Percentiles rank a stretch among this genome's conserved stretches.
Evolutionary conservation across 140 eudicot genomes (phyloP).

Genomic region (Cichorium intybus): DNA sequence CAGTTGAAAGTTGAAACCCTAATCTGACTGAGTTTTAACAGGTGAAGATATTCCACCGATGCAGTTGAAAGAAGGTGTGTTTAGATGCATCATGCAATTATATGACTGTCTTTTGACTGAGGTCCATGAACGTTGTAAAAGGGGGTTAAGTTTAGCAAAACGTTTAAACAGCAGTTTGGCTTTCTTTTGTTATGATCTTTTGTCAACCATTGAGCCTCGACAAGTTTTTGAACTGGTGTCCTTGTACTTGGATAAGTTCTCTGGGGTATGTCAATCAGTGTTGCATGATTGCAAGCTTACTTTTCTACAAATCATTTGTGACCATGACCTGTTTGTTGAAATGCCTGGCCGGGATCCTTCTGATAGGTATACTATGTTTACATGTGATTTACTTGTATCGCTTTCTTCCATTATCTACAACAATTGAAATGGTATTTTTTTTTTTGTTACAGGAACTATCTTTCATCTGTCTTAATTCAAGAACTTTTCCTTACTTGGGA

Average conservation of each 20-base stretch:
- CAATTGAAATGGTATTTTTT: slow-evolving; percentile 5
- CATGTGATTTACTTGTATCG: neutral
- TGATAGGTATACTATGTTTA: slow-evolving; percentile 57
- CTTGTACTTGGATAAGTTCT: slow-evolving; percentile 91
- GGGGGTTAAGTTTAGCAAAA: slow-evolving; percentile 89
- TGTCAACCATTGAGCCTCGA: slow-evolving; percentile 90
- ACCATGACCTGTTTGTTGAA: slow-evolving; percentile 96
- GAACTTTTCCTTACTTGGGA: slow-evolving; percentile 97
- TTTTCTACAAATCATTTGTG: slow-evolving; percentile 91
- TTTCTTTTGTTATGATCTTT: slow-evolving; percentile 94
- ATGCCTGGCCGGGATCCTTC: slow-evolving; percentile 99
- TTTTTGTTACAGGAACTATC: slow-evolving; percentile 71
- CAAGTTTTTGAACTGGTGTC: slow-evolving; percentile 99
- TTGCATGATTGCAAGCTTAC: slow-evolving; percentile 99
- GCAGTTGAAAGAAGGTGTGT: slow-evolving; percentile 96
- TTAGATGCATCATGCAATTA: slow-evolving; percentile 92
- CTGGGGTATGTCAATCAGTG: slow-evolving; percentile 87
- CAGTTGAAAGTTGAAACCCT: slow-evolving; percentile 2
- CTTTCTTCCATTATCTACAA: neutral
- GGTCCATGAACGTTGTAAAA: slow-evolving; percentile 98
- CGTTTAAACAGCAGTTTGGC: slow-evolving; percentile 93
- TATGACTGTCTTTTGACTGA: slow-evolving; percentile 97
- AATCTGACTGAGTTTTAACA: slow-evolving; percentile 17
- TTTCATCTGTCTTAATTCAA: slow-evolving; percentile 91
- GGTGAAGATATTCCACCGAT: slow-evolving; percentile 99